Conservation (phyloP, 805 yeast genomes). For the Debaryomyces maramus region DNA sequence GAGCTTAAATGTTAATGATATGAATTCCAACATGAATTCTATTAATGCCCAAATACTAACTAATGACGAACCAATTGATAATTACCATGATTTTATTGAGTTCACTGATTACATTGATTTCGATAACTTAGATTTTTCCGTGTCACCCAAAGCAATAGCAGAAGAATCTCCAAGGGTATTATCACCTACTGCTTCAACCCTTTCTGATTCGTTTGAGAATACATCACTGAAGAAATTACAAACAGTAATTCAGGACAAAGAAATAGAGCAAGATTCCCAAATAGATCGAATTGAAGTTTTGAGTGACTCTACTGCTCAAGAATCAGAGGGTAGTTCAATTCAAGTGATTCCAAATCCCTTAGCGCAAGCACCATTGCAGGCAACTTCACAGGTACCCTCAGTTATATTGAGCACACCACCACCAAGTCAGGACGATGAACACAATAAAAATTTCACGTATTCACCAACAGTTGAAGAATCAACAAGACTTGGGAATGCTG, state of each 20-base stretch:
- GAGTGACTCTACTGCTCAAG: not conserved
- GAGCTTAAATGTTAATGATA: slow-evolving; percentile 13
- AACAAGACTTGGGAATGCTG: not conserved
- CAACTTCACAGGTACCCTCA: not conserved
- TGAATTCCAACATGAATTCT: not conserved
- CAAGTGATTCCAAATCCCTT: not conserved
- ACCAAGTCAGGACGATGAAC: slow-evolving; percentile 5
- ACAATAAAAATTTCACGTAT: not conserved
- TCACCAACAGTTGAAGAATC: not conserved
- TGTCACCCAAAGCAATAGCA: slow-evolving; percentile 16
- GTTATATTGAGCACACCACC: slow-evolving; percentile 6
- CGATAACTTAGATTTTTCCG: slow-evolving; percentile 34
- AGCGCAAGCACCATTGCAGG: not conserved
- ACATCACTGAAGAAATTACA: not conserved
- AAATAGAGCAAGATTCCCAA: not conserved
- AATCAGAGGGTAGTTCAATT: not conserved
- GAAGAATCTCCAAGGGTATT: slow-evolving; percentile 1
- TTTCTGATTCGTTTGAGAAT: not conserved
- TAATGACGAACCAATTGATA: slow-evolving; percentile 9
- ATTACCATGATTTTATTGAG: slow-evolving; percentile 36
- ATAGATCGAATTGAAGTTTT: not conserved
- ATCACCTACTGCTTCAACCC: not conserved
- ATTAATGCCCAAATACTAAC: not conserved
- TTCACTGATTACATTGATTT: slow-evolving; percentile 42
- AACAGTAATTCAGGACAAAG: not conserved